phyloP scores from a whole-genome alignment of 116 monocot species.

The Papilionanthe hybrid region DNA sequence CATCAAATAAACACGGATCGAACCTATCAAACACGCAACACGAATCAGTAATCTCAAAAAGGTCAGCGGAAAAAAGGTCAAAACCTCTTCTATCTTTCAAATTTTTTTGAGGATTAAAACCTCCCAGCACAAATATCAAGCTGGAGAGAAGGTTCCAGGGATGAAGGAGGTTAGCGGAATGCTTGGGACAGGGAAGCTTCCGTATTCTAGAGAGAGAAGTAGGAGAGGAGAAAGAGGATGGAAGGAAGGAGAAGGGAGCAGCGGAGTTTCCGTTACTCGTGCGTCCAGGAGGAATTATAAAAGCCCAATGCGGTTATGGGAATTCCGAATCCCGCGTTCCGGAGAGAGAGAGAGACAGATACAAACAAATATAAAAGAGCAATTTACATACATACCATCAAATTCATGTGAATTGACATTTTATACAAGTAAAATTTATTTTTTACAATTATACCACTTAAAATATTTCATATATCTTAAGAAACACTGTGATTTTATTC shows the following conservation, averaged over 20 bases:
- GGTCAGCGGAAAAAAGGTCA: background rate
- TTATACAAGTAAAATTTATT: no score
- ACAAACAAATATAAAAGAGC: no score
- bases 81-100: background rate
- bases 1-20: background rate
- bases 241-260: background rate
- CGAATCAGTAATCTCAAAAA: background rate
- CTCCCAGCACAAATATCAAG: background rate
- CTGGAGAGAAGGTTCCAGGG: background rate
- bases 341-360: background rate
- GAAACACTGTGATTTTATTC: no score
- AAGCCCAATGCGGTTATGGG: no score
- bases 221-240: constrained; percentile 2
- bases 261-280: constrained; percentile 8
- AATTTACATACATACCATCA: no score
- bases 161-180: background rate
- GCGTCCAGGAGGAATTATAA: background rate
- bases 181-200: background rate
- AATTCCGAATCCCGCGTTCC: constrained; percentile 7
- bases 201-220: constrained; percentile 4
- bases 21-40: background rate
- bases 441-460: no score
- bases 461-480: no score
- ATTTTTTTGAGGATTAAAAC: background rate
- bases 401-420: no score